Evolutionary conservation across 1,284 basidiomycete species (phyloP), one percentile per base, ranked within the genome.

Genomic region (Quambalaria eucalypti): DNA sequence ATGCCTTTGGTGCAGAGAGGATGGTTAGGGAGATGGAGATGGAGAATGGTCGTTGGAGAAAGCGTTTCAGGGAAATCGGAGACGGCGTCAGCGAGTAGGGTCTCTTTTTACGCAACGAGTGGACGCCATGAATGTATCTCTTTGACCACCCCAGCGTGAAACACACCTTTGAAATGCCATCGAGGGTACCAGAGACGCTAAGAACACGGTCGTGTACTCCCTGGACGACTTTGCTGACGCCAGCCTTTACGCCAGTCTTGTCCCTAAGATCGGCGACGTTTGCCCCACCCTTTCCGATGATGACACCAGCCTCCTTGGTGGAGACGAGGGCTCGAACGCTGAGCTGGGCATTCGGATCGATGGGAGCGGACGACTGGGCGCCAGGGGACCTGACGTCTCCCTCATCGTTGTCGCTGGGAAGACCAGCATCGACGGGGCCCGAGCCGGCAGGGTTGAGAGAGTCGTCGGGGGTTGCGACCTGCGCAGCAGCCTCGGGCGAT

Each of bases 191-290:
- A 60, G 84, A 86, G 77, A 97, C 87, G 71, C 87, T 90, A 75
- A 98, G 84, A 70, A 97, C 90, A 69, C 93, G 88, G 79, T 98
- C 93, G 77, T 95, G 90, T 60, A 98, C 90, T 68, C 93, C 93
- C 55, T 85, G 85, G 59, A 95, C 90, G 80, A 97, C 92, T 79
- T 96, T 97, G 83, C 87, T 90, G 76, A 98, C 93, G 73, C 93
- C 93, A 59, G 93, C 92, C 80, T 92, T 97, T 79, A 95, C 91
- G 66, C 88, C 90, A 48, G 91, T 95, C 74, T 88, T 84, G 69
- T 93, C 88, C 63, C 93, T 84, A 67, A 98, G 83, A 78, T 91
- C 88, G 63, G 93, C 93, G 71, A 97, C 93, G 74, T 96, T 97
- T 80, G 90, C 88, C 59, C 93, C 93, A 57, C 82, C 90, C 75